A percentile compares a stretch with the other conserved stretches of the same genome.
Conservation (phyloP, 1,139 yeast species). For the Dujonia santamariae region DNA sequence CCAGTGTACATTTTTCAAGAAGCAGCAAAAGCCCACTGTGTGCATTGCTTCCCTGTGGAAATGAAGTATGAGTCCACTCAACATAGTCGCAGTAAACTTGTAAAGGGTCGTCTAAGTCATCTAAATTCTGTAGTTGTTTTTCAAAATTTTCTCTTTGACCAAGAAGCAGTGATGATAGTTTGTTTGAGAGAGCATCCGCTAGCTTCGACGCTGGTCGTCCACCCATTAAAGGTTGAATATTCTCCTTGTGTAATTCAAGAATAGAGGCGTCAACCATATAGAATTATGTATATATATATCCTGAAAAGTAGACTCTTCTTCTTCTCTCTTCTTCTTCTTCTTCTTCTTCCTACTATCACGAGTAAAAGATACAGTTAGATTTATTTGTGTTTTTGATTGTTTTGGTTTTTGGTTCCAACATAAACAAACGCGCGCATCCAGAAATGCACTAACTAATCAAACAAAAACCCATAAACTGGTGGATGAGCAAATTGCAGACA, state of each 20-base stretch:
- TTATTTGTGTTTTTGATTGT: background rate
- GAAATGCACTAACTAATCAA: too few species aligned
- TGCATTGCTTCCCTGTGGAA: conserved; percentile 63
- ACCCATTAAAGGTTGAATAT: conserved; percentile 62
- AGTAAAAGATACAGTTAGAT: background rate
- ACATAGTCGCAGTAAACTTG: conserved; percentile 71
- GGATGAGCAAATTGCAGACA: too few species aligned
- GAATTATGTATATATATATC: background rate
- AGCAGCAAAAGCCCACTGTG: conserved; percentile 67
- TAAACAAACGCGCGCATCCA: too few species aligned
- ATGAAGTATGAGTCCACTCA: conserved; percentile 64
- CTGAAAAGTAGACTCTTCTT: background rate
- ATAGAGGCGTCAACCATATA: conserved; percentile 41
- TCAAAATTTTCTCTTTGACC: conserved; percentile 46
- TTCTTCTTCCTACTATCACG: background rate
- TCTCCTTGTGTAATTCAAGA: conserved; percentile 76
- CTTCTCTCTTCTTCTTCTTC: background rate
- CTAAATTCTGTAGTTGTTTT: conserved; percentile 38
- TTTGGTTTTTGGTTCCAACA: background rate
- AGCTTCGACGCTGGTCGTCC: conserved; percentile 72
- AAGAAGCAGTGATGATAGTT: conserved; percentile 15
- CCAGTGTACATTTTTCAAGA: conserved; percentile 70
- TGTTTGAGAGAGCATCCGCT: conserved; percentile 31
- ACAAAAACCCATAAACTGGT: too few species aligned
- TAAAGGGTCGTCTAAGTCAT: conserved; percentile 78